Evolutionary conservation across 225 moss, liverwort and hornwort species (phyloP).

Genomic region (Sphagnum tenellum): DNA sequence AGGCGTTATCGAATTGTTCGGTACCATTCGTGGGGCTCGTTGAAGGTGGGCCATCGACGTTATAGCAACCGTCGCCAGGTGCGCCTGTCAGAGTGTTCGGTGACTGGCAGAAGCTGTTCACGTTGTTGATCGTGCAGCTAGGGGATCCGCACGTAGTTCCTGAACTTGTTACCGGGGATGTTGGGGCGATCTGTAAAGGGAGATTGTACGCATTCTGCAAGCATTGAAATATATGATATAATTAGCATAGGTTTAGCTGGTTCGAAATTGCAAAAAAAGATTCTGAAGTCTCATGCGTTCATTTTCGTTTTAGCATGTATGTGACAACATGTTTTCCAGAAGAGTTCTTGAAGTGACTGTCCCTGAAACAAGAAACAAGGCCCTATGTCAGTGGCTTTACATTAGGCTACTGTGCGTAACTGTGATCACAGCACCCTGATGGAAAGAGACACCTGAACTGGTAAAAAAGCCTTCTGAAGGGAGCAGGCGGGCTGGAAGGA

Average conservation of each 20-base stretch:
- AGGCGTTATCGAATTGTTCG: slow-evolving; percentile 15
- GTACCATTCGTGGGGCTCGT: slow-evolving; percentile 5
- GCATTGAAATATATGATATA: neutral
- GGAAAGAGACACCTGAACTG: neutral
- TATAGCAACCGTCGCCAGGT: slow-evolving; percentile 24
- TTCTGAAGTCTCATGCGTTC: neutral
- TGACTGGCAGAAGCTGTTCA: slow-evolving; percentile 19
- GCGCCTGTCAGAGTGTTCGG: slow-evolving; percentile 10
- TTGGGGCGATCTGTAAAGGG: slow-evolving; percentile 9
- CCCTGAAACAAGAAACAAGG: neutral
- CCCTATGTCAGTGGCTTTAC: neutral
- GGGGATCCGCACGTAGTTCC: slow-evolving; percentile 7
- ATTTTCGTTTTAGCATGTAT: neutral
- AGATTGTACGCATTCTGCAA: slow-evolving; percentile 22
- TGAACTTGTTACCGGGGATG: slow-evolving; percentile 1
- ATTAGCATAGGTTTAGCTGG: neutral
- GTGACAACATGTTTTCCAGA: neutral
- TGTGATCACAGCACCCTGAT: neutral
- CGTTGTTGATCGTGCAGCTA: slow-evolving; percentile 9
- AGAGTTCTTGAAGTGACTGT: neutral
- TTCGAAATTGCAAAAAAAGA: too few relatives aligned
- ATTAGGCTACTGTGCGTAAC: too few relatives aligned
- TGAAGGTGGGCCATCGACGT: slow-evolving; percentile 17
- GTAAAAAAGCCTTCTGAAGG: too few relatives aligned
- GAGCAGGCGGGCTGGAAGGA: neutral